Conservation (phyloP, 78 protist genomes). For the Dictyostelium firmibasis region DNA sequence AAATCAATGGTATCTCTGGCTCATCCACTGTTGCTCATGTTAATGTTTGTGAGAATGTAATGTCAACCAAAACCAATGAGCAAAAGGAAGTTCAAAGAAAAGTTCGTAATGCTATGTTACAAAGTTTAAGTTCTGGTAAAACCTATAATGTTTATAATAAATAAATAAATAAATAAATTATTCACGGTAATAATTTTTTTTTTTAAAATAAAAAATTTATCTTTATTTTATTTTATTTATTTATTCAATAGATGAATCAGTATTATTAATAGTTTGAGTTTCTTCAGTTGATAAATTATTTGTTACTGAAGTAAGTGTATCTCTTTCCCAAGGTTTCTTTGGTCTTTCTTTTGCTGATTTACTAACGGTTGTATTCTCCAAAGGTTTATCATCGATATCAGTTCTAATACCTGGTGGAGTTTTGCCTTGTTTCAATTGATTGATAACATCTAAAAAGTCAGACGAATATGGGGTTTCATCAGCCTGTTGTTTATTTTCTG, state of each 20-base stretch:
- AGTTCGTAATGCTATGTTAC: background rate
- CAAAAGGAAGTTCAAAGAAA: constrained; percentile 10
- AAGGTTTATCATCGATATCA: constrained; percentile 63
- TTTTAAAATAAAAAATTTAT: background rate
- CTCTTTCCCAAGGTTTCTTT: constrained; percentile 43
- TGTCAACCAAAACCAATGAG: background rate
- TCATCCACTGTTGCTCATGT: constrained; percentile 17
- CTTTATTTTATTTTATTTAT: background rate
- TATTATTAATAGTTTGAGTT: background rate
- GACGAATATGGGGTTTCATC: constrained; percentile 65
- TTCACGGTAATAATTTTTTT: too few species aligned
- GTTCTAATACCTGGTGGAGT: constrained; percentile 78
- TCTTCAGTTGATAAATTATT: background rate
- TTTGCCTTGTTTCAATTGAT: constrained; percentile 70
- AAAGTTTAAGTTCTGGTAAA: background rate
- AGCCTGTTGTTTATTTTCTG: background rate
- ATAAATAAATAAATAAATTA: background rate
- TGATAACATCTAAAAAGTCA: constrained; percentile 41
- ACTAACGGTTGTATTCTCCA: constrained; percentile 16
- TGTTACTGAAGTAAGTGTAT: background rate
- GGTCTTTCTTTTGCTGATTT: constrained; percentile 35
- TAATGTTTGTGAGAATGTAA: background rate
- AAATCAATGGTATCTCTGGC: background rate
- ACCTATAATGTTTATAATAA: background rate
- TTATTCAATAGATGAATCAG: background rate